Conservation (phyloP, 1,139 yeast species). For the Sugiyamaella castrensis region DNA sequence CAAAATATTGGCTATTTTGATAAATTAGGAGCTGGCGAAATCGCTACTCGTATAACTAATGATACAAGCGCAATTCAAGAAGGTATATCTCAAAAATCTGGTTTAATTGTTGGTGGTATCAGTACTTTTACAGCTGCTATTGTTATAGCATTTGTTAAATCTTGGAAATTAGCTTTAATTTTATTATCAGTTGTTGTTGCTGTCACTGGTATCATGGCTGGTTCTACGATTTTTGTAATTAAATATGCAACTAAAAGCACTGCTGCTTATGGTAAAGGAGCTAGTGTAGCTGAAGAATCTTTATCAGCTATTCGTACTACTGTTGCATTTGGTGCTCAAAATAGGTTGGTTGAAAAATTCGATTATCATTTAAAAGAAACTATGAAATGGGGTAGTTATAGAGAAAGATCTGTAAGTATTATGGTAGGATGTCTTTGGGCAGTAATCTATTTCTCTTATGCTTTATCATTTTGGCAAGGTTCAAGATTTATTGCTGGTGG, state of each 20-base stretch:
- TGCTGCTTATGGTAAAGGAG: conserved; percentile 38
- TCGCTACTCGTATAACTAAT: conserved; percentile 44
- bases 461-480: conserved; percentile 46
- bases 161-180: conserved; percentile 42
- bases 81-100: conserved; percentile 46
- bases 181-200: conserved; percentile 38
- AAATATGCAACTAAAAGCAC: conserved; percentile 35
- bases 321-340: conserved; percentile 44
- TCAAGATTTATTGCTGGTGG: conserved; percentile 39
- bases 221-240: conserved; percentile 33
- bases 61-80: conserved; percentile 44
- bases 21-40: conserved; percentile 45
- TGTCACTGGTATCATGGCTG: conserved; percentile 32
- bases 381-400: conserved; percentile 30
- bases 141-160: conserved; percentile 40
- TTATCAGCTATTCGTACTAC: conserved; percentile 43
- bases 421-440: conserved; percentile 41
- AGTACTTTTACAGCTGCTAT: conserved; percentile 43
- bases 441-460: conserved; percentile 38
- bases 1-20: conserved; percentile 47
- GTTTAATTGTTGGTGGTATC: conserved; percentile 38
- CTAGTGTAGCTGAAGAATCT: conserved; percentile 45
- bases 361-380: conserved; percentile 34
- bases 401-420: conserved; percentile 34
- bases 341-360: conserved; percentile 36